Evolutionary conservation across 2,329 filamentous ascomycete species (phyloP).

Genomic region (Fusarium udum): DNA sequence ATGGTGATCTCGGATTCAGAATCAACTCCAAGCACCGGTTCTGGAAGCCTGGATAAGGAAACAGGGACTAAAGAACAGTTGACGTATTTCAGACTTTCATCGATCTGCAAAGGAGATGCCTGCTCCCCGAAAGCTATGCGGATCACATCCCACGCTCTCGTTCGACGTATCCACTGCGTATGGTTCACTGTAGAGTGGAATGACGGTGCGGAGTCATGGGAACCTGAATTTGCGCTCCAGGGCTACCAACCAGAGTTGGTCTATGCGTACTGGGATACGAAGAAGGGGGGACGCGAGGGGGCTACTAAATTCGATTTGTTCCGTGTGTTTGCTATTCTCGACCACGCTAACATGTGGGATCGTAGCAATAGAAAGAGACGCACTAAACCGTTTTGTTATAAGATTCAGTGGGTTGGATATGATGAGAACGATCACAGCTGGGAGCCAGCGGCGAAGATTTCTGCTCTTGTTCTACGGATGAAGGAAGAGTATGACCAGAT

Average conservation of each 20-base stretch:
- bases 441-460: neutral
- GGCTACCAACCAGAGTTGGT: neutral
- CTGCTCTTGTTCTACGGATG: neutral
- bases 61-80: neutral
- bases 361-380: neutral
- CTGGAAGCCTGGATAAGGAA: accelerated
- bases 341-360: neutral
- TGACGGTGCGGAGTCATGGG: neutral
- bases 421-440: neutral
- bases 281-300: neutral
- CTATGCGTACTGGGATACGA: neutral
- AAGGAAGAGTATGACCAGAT: neutral
- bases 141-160: neutral
- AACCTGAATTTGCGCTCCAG: neutral
- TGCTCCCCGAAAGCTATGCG: accelerated
- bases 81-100: neutral
- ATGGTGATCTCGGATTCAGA: neutral
- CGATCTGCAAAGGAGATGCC: accelerated
- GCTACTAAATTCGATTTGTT: neutral
- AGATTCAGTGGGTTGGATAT: neutral
- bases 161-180: neutral
- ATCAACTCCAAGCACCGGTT: accelerated
- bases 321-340: neutral
- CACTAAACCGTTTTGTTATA: accelerated
- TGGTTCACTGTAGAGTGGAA: neutral